Base-by-base conservation (phyloP, 2,329 filamentous ascomycete species). In the Microascus cirrosus region DNA sequence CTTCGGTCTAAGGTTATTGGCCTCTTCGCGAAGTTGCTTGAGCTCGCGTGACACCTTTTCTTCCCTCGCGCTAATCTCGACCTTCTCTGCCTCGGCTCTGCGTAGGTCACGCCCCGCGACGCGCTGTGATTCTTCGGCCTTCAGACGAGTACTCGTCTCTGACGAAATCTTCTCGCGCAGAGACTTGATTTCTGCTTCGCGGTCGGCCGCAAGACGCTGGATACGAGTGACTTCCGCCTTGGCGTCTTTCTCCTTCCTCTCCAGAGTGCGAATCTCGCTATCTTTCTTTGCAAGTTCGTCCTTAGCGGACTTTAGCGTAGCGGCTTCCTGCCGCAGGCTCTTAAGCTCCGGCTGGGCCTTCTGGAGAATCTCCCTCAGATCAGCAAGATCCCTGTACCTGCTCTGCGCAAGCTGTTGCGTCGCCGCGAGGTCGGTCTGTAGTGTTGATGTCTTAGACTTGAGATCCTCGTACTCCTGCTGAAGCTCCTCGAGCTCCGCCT, bases 311-410 rank as follows among this genome's bases (percentile, higher is more conserved):
- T 90, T 92, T 36, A 97, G 77, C 48, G 85, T 81, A 0, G 82
- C 81, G 34, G 89, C 85, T 64, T 97, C 92, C 54, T 86, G 83
- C 8, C 90, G 84, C 22, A 97, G 77, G 52, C 76, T 85, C 68
- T 86, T 87, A 25, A 97, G 75, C 70, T 99, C 93, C 0, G 90
- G 88, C 66, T 96, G 92, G 0, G 88, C 82, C 68, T 94, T 95
- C 63, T 91, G 86, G 34, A 96, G 71, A 2, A 92, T 77, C 61
- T 93, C 88, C 22, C 86, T 82, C 53, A 96, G 75, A 32, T 95
- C 89, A 0, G 85, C 86, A 1, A 96, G 75, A 60, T 97, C 92
- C 69, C 91, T 95, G 75, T 91, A 97, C 34, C 94, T 81, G 18
- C 83, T 87, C 60, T 95, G 86, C 0, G 94, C 90, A 13, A 97